Conservation (phyloP, 805 yeast genomes). For the Ogataea paraovalis region DNA sequence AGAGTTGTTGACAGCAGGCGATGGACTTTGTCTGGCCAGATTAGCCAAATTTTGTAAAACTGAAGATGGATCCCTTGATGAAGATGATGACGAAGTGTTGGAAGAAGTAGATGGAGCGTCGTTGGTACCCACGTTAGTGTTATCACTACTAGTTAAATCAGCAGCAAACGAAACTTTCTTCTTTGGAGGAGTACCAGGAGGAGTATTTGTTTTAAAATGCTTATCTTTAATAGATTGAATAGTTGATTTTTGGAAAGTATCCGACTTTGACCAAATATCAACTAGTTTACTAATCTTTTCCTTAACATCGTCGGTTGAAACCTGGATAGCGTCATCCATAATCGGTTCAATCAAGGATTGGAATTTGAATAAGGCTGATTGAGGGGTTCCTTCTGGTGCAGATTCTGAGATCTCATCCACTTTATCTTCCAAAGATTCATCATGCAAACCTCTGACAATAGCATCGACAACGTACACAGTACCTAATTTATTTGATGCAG, state of each 20-base stretch:
- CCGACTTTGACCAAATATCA: constrained; percentile 88
- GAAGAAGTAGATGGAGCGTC: constrained; percentile 12
- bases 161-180: constrained; percentile 29
- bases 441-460: constrained; percentile 79
- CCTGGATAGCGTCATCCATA: constrained; percentile 58
- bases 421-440: constrained; percentile 44
- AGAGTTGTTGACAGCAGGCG: constrained; percentile 23
- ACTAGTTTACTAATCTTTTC: constrained; percentile 79
- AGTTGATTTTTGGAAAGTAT: constrained; percentile 61
- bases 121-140: constrained; percentile 2
- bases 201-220: constrained; percentile 63
- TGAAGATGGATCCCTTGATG: constrained; percentile 51
- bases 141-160: neutral
- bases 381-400: constrained; percentile 68
- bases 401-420: constrained; percentile 44
- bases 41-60: constrained; percentile 68
- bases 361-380: constrained; percentile 66
- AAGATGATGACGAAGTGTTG: constrained; percentile 19
- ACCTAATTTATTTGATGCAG: constrained; percentile 83
- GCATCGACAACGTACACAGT: constrained; percentile 90
- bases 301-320: constrained; percentile 49
- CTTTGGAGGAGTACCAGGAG: constrained; percentile 63
- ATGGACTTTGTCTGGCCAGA: constrained; percentile 46
- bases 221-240: constrained; percentile 54
- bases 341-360: constrained; percentile 61